phyloP scores from a whole-genome alignment of 495 filamentous ascomycete genomes.

The Niebla homalea region DNA sequence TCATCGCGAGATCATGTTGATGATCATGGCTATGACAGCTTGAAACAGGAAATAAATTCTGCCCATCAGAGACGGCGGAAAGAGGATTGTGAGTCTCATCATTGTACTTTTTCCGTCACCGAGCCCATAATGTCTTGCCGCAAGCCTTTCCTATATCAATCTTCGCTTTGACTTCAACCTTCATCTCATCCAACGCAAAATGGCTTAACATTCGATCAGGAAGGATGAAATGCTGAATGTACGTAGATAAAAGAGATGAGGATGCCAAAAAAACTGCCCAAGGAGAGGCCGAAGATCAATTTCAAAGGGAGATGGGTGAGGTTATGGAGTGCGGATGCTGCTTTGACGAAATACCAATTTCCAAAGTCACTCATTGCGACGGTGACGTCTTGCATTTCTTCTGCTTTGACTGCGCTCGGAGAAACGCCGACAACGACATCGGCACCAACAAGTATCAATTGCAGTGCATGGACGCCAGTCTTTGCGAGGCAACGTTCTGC shows the following conservation, averaged over 20 bases:
- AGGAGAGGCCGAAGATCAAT: conserved; percentile 30
- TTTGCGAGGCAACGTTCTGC: conserved; percentile 38
- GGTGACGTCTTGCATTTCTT: conserved; percentile 47
- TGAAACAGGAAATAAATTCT: conserved; percentile 23
- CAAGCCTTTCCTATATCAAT: neutral
- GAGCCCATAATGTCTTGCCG: neutral
- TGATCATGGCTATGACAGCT: conserved; percentile 13
- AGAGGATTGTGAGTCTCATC: conserved; percentile 9
- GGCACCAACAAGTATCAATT: conserved; percentile 50
- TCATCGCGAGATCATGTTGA: conserved; percentile 16
- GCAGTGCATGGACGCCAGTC: conserved; percentile 37
- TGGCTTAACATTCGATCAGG: too few relatives aligned
- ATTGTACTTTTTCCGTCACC: neutral
- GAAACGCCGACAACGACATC: conserved; percentile 51
- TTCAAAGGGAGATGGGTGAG: conserved; percentile 23
- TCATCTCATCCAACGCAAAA: neutral
- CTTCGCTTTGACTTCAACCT: neutral
- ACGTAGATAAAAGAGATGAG: conserved; percentile 14
- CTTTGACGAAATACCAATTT: conserved; percentile 48
- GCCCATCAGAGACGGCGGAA: conserved; percentile 19
- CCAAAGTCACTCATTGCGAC: conserved; percentile 56
- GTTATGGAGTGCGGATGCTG: conserved; percentile 59
- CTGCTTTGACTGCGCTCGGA: conserved; percentile 52
- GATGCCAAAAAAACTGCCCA: conserved; percentile 31
- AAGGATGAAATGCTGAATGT: neutral